Base-by-base conservation (phyloP, 2,329 filamentous ascomycete species). In the Xylariaceae sp. region DNA sequence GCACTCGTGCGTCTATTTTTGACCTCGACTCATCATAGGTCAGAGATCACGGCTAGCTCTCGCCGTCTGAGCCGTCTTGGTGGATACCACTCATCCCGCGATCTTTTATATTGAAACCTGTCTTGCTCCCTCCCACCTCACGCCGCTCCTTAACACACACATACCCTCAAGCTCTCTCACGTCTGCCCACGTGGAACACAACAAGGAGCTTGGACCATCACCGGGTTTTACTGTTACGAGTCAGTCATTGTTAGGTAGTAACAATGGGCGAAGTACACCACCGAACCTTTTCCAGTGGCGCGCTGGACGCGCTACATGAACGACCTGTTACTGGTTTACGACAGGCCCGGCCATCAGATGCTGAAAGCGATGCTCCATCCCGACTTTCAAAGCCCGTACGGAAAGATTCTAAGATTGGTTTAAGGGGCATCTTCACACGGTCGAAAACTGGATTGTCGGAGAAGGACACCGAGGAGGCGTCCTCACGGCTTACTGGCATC, bases 351-450 rank as follows among this genome's bases (percentile, higher is more conserved):
- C 77, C 77, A 11, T 75, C 76, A 34, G 69, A 77, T 63, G 67
- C 74, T 62, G 74, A 75, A 58, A 73, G 73, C 51, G 74, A 76
- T 34, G 66, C 78, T 4, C 76, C 79, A 10, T 63, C 81, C 58
- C 77, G 78, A 44, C 64, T 71, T 6, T 75, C 76, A 51, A 81
- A 76, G 64, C 65, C 76, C 23, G 70, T 68, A 57, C 78, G 74
- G 67, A 74, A 81, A 62, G 81, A 83, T 61, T 84, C 82, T 13
- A 79, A 75, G 59, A 67, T 83, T 54, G 81, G 78, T 2, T 68
- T 84, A 53, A 75, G 79, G 56, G 78, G 72, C 62, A 74, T 85
- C 7, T 84, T 85, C 64, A 74, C 76, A 47, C 76, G 79, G 61
- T 74, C 74, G 17, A 82, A 75, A 67, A 53, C 70, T 2, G 66